Evolutionary conservation across 2,329 filamentous ascomycete genomes (phyloP).

Genomic region (Paradendryphiella salina): DNA sequence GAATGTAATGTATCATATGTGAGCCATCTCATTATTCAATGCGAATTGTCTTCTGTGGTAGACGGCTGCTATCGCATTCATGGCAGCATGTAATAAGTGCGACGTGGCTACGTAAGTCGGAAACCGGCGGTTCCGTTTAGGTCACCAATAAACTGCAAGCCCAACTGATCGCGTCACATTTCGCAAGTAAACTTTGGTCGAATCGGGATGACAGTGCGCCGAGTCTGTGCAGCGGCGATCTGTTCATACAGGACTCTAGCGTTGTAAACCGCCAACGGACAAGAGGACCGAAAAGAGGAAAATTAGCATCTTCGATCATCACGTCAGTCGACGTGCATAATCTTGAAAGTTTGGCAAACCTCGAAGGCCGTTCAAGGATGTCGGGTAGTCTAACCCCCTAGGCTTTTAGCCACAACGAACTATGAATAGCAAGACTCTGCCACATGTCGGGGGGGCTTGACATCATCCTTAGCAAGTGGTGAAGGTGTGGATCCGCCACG

Average conservation of each 20-base stretch:
- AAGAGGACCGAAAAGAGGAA: background rate
- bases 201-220: constrained; percentile 1
- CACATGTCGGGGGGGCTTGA: constrained; percentile 9
- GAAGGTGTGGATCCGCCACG: background rate
- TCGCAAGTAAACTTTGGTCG: too few relatives aligned
- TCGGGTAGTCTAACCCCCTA: background rate
- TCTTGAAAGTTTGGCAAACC: background rate
- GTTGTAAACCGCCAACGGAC: background rate
- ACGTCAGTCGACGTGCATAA: background rate
- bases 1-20: too few relatives aligned
- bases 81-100: too few relatives aligned
- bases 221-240: background rate
- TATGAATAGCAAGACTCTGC: background rate
- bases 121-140: too few relatives aligned
- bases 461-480: constrained; percentile 5
- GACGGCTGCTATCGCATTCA: too few relatives aligned
- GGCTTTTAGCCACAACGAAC: constrained; percentile 7
- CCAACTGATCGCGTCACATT: too few relatives aligned
- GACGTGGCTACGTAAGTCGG: too few relatives aligned
- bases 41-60: background rate
- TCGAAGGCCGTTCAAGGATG: background rate
- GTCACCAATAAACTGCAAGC: too few relatives aligned
- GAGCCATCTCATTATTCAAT: background rate
- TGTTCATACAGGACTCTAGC: background rate
- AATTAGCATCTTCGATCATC: background rate